These are phyloP conservation scores for Clavispora asparagi DNA, from an alignment of 805 yeast species.

Conservation along the genomic window DNA sequence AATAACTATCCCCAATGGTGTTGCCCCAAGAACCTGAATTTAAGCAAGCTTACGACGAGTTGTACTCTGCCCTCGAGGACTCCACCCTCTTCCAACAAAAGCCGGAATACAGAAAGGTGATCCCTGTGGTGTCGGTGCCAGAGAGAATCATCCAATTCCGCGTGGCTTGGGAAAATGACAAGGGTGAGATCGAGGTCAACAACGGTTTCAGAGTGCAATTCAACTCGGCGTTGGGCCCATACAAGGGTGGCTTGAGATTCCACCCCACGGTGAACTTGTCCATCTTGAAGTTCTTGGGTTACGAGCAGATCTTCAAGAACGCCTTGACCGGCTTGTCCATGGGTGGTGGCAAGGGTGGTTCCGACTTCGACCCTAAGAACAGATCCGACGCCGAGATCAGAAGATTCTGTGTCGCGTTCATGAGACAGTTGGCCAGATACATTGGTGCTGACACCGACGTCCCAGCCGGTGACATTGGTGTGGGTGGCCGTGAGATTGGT, in stretches of 20 bases:
- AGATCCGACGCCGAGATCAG: slow-evolving; percentile 90
- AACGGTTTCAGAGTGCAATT: slow-evolving; percentile 98
- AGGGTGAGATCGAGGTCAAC: slow-evolving; percentile 87
- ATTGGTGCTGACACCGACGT: slow-evolving; percentile 97
- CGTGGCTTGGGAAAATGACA: slow-evolving; percentile 96
- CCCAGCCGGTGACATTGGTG: slow-evolving; percentile 99
- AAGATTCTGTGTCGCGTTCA: slow-evolving; percentile 93
- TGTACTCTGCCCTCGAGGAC: slow-evolving; percentile 80
- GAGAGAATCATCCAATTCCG: slow-evolving; percentile 96
- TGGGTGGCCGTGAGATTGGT: slow-evolving; percentile 94
- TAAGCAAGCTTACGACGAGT: slow-evolving; percentile 97
- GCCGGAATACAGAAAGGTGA: slow-evolving; percentile 85
- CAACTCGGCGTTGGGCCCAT: slow-evolving; percentile 97
- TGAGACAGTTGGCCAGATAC: slow-evolving; percentile 92
- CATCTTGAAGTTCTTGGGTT: slow-evolving; percentile 92
- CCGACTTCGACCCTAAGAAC: slow-evolving; percentile 97
- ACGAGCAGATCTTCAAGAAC: slow-evolving; percentile 97
- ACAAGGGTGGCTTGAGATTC: slow-evolving; percentile 98
- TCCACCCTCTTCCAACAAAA: slow-evolving; percentile 84
- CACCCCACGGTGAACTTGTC: slow-evolving; percentile 96
- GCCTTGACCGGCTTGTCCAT: slow-evolving; percentile 95
- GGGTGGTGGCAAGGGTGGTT: slow-evolving; percentile 99
- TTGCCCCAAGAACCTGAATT: slow-evolving; percentile 96
- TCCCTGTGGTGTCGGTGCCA: slow-evolving; percentile 89
- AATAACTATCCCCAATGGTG: slow-evolving; percentile 44